Evolutionary conservation across 163 green algal species (phyloP).

Genomic region (Scenedesmus sp.): DNA sequence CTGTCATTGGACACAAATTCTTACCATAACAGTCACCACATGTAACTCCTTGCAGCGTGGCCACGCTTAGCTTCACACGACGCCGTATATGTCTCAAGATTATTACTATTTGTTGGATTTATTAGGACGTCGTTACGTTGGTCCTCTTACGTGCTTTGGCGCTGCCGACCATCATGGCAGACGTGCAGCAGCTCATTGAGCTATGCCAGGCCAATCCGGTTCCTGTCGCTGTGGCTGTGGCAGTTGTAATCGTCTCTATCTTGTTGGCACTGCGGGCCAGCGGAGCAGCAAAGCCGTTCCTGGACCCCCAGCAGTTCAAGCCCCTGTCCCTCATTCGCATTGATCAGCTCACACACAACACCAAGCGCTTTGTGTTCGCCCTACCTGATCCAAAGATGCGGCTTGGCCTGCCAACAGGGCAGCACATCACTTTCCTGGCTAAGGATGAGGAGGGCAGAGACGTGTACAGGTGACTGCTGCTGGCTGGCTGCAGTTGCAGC

Average conservation of each 20-base stretch:
- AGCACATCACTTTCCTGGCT: constrained; percentile 88
- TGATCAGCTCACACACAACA: constrained; percentile 85
- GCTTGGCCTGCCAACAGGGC: constrained; percentile 87
- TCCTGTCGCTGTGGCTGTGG: constrained; percentile 1
- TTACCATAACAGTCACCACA: neutral
- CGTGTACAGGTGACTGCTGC: constrained; percentile 51
- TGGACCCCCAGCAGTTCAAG: constrained; percentile 74
- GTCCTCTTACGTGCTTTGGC: neutral
- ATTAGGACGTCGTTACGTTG: neutral
- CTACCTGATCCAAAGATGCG: constrained; percentile 74
- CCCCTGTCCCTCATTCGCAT: constrained; percentile 55
- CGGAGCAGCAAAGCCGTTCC: constrained; percentile 64
- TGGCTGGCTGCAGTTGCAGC: neutral
- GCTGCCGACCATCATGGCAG: constrained; percentile 4
- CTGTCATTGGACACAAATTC: neutral
- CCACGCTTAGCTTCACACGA: neutral
- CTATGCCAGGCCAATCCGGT: constrained; percentile 7
- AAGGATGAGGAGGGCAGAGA: constrained; percentile 74
- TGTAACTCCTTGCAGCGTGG: neutral
- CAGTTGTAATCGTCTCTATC: neutral
- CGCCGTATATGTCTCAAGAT: neutral
- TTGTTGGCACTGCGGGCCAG: neutral
- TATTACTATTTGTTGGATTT: neutral
- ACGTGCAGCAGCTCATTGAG: constrained; percentile 16
- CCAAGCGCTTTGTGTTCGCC: constrained; percentile 78